Evolutionary conservation across 768 basidiomycete genomes (phyloP), one percentile per base, ranked within the genome.

Genomic region (Termitomyces sp.): DNA sequence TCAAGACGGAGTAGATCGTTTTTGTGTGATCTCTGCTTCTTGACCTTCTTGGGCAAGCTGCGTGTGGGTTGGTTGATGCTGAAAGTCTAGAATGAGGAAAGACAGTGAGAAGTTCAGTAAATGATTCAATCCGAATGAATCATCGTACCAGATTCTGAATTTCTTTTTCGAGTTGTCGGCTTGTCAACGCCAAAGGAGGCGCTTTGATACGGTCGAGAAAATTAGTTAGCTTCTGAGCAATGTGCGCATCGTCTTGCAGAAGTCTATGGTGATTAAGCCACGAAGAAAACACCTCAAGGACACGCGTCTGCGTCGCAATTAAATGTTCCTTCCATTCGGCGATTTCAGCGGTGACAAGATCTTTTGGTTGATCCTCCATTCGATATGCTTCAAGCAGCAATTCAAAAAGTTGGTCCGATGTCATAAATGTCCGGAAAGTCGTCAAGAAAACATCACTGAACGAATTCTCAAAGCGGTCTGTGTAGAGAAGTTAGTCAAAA

Each of bases 341-440:
- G 33, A 81, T 72, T 64, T 92, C 82, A 1, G 72, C 70, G 6
- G 74, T 75, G 4, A 70, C 75, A 22, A 90, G 65, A 9, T 72
- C 73, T 36, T 81, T 79, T 10, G 83, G 80, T 40, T 69, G 72
- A 40, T 77, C 53, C 22, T n/a, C 74, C 67, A 84, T 78, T 56
- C 80, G 72, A 71, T 86, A 94, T 16, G 82, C 79, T 40, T 83
- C 78, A 18, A 85, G 72, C 32, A 95, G 80, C 51, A 84, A 72
- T 32, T 89, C 85, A 62, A 93, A 85, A 2, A 95, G 70, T 43
- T 78, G 73, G 43, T 84, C 80, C 2, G 90, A 80, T 6, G 82
- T 83, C 26, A 84, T 86, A 67, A 95, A 93, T 0, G 90, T 88
- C 54, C 85, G 80, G 73, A 90, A 92, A 16, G 92, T 94, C 71